Evolutionary conservation across 441 rosid genomes (phyloP).

Genomic region (Euphorbia corollata): DNA sequence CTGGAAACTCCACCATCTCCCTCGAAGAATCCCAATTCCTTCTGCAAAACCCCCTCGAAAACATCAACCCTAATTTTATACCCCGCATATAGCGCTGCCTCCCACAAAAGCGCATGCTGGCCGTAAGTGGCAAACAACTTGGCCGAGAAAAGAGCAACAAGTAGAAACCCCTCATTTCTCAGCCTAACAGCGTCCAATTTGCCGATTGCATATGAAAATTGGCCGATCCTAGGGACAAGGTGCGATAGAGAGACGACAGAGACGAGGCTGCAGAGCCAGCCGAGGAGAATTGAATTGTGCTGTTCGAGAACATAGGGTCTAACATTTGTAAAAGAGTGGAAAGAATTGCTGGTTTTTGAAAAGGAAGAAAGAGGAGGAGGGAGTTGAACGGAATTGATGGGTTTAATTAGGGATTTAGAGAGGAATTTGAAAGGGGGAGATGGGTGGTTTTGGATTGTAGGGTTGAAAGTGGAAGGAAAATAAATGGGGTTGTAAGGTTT

Average conservation of each 20-base stretch:
- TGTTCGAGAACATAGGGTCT: slow-evolving; percentile 56
- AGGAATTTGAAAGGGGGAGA: slow-evolving; percentile 11
- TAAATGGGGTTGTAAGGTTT: slow-evolving; percentile 1
- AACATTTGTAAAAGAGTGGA: slow-evolving; percentile 36
- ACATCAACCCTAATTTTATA: slow-evolving; percentile 52
- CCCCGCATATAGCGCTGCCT: slow-evolving; percentile 53
- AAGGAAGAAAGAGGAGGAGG: slow-evolving; percentile 20
- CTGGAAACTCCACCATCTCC: slow-evolving; percentile 54
- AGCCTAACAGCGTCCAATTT: slow-evolving; percentile 24
- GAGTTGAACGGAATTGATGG: slow-evolving; percentile 25
- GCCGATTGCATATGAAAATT: slow-evolving; percentile 41
- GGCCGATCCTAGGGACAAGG: slow-evolving; percentile 57
- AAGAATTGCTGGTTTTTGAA: slow-evolving; percentile 18
- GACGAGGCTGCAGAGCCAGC: slow-evolving; percentile 71
- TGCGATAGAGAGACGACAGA: slow-evolving; percentile 65
- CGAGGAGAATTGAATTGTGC: slow-evolving; percentile 44
- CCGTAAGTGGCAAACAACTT: slow-evolving; percentile 50
- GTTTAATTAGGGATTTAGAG: slow-evolving; percentile 23
- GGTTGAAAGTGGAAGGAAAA: slow-evolving; percentile 13
- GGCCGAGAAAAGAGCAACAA: slow-evolving; percentile 40
- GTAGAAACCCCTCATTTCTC: slow-evolving; percentile 34
- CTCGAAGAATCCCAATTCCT: slow-evolving; percentile 71
- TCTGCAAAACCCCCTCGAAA: slow-evolving; percentile 52
- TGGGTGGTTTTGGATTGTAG: neutral
- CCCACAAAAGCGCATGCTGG: slow-evolving; percentile 79